phyloP scores from a whole-genome alignment of 345 rosid genomes.

The Raphanus raphanistrum region DNA sequence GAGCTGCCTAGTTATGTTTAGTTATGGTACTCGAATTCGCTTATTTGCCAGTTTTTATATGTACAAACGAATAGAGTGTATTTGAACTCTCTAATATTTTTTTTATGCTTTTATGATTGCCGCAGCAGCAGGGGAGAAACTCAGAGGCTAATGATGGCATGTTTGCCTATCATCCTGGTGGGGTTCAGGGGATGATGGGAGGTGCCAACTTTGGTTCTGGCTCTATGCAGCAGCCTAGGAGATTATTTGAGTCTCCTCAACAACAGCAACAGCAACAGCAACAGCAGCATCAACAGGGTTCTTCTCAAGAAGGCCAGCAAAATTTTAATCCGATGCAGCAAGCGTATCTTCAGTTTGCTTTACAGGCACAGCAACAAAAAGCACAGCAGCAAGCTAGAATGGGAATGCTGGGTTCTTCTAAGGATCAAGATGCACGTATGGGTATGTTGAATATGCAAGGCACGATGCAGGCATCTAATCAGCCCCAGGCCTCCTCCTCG shows the following conservation, averaged over 20 bases:
- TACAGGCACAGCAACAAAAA: slow-evolving; percentile 73
- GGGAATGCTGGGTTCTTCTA: slow-evolving; percentile 61
- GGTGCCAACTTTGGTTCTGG: slow-evolving; percentile 65
- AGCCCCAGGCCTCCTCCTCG: slow-evolving; percentile 77
- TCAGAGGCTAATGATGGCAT: slow-evolving; percentile 71
- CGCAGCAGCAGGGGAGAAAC: slow-evolving; percentile 63
- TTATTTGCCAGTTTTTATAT: background rate
- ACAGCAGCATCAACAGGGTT: too few species aligned
- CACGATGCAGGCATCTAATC: slow-evolving; percentile 66
- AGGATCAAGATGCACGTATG: slow-evolving; percentile 65
- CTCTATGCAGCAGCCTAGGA: slow-evolving; percentile 77
- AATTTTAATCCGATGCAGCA: slow-evolving; percentile 73
- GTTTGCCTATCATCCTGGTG: slow-evolving; percentile 77
- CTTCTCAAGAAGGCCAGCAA: slow-evolving; percentile 76
- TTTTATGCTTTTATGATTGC: slow-evolving; percentile 20
- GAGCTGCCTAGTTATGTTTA: slow-evolving; percentile 10
- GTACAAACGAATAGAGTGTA: background rate
- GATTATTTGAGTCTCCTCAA: slow-evolving; percentile 73
- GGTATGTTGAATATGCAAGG: slow-evolving; percentile 87
- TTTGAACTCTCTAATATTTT: background rate
- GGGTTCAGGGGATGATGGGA: slow-evolving; percentile 69
- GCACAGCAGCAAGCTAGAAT: slow-evolving; percentile 79
- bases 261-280: slow-evolving; percentile 68
- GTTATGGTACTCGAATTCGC: background rate
- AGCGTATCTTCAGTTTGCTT: slow-evolving; percentile 80